Evolutionary conservation across 2,329 filamentous ascomycete species (phyloP).

Genomic region (Epicoccum nigrum): DNA sequence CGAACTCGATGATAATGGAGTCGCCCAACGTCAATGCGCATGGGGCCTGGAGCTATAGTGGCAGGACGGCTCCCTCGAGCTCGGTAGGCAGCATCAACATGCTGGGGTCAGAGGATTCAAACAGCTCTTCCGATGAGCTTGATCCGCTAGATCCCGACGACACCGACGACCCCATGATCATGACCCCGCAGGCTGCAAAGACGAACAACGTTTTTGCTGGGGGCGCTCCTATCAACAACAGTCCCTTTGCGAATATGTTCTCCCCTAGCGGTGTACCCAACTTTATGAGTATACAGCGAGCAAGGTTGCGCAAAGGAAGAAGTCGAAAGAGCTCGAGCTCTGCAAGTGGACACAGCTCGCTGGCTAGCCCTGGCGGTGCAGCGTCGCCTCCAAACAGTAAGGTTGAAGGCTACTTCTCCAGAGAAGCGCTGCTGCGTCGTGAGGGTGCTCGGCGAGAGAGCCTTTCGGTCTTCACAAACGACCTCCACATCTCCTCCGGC

Average conservation of each 20-base stretch:
- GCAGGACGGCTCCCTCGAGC: conserved; percentile 63
- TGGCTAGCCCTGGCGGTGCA: conserved; percentile 71
- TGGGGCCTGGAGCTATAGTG: conserved; percentile 68
- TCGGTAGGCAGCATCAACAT: conserved; percentile 82
- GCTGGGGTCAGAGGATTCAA: conserved; percentile 80
- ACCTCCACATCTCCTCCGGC: conserved; percentile 78
- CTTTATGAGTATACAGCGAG: conserved; percentile 78
- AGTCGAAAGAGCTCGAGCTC: conserved; percentile 72
- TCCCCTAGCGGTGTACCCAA: conserved; percentile 73
- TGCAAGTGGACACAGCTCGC: conserved; percentile 73
- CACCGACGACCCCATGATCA: conserved; percentile 73
- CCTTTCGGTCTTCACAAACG: conserved; percentile 87
- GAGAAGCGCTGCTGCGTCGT: conserved; percentile 56
- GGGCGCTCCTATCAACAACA: conserved; percentile 52
- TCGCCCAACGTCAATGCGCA: conserved; percentile 65
- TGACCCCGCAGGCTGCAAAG: conserved; percentile 78
- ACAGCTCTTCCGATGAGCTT: conserved; percentile 65
- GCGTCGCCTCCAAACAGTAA: conserved; percentile 74
- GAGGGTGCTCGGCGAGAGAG: conserved; percentile 76
- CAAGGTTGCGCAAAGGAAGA: conserved; percentile 62
- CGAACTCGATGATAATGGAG: conserved; percentile 58
- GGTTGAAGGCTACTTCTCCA: conserved; percentile 61
- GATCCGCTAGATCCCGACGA: conserved; percentile 57
- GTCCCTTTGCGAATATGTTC: conserved; percentile 68
- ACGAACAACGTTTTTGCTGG: conserved; percentile 53